Conservation (phyloP, 306 rosid genomes). For the Quercus berberidifolia region DNA sequence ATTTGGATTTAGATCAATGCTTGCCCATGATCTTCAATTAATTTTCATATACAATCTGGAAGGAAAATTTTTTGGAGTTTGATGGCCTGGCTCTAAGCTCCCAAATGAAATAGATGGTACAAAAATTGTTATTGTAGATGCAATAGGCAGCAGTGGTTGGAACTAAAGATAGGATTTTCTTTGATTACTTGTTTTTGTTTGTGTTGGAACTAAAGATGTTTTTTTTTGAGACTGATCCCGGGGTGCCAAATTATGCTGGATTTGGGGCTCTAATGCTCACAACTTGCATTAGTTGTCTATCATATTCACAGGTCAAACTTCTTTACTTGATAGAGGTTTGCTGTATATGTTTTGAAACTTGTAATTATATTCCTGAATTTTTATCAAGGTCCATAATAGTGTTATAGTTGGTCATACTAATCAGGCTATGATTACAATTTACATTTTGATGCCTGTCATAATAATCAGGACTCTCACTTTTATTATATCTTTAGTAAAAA, state of each 20-base stretch:
- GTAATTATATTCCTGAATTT: slow-evolving; percentile 8
- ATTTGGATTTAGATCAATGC: slow-evolving; percentile 73
- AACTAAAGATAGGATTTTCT: slow-evolving; percentile 51
- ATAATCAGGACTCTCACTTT: too few species aligned
- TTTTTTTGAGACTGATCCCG: slow-evolving; percentile 73
- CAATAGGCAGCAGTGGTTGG: slow-evolving; percentile 91
- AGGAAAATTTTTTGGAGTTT: slow-evolving; percentile 86
- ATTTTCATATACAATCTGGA: slow-evolving; percentile 75
- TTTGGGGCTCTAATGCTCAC: slow-evolving; percentile 98
- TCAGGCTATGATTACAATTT: background rate
- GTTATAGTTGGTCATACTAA: background rate
- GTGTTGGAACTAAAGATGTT: slow-evolving; percentile 12
- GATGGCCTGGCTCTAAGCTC: slow-evolving; percentile 81
- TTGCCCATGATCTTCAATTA: slow-evolving; percentile 92
- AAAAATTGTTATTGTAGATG: slow-evolving; percentile 70
- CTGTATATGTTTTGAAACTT: background rate
- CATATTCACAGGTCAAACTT: slow-evolving; percentile 78
- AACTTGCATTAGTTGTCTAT: slow-evolving; percentile 83
- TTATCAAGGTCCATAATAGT: background rate
- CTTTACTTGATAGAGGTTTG: background rate
- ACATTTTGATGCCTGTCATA: background rate
- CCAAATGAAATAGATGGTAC: slow-evolving; percentile 75
- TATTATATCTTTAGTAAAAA: too few species aligned
- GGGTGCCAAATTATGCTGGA: slow-evolving; percentile 91
- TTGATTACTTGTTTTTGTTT: slow-evolving; percentile 4